Evolutionary conservation across 176 grass and related monocot species (phyloP).

Genomic region (Oryza longistaminata): DNA sequence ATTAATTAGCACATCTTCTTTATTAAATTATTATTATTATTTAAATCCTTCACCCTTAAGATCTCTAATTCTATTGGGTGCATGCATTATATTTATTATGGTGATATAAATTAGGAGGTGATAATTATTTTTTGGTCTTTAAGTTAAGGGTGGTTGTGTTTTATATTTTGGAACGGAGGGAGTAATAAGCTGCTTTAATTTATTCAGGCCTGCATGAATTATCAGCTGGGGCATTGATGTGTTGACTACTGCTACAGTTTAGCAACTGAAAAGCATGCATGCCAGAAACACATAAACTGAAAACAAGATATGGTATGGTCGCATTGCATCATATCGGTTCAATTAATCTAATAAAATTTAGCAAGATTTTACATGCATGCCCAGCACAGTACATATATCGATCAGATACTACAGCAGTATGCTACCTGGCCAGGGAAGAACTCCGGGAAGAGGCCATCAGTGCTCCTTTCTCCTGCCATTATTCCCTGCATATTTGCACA

Average conservation of each 20-base stretch:
- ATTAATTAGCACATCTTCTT: no score
- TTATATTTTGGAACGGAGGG: no score
- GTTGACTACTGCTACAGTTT: background rate
- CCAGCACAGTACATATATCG: background rate
- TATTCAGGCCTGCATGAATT: background rate
- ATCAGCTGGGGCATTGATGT: background rate
- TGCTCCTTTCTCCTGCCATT: slow-evolving; percentile 41
- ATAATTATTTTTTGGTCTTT: no score
- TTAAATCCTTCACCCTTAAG: no score
- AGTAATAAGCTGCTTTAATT: background rate
- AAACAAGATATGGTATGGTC: background rate
- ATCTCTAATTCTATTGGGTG: no score
- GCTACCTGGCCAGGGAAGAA: slow-evolving; percentile 52
- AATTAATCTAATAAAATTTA: background rate
- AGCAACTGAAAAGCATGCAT: slow-evolving; percentile 12
- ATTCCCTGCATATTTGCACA: slow-evolving; percentile 35
- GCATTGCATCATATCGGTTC: background rate
- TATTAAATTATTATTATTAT: no score
- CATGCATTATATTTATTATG: no score
- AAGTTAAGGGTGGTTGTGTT: no score
- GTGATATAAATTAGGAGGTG: no score
- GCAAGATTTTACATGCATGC: background rate
- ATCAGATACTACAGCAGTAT: background rate
- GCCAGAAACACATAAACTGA: background rate
- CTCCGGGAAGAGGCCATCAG: slow-evolving; percentile 43